Conservation (phyloP, 768 basidiomycete genomes). For the Psilocybe tampanensis region DNA sequence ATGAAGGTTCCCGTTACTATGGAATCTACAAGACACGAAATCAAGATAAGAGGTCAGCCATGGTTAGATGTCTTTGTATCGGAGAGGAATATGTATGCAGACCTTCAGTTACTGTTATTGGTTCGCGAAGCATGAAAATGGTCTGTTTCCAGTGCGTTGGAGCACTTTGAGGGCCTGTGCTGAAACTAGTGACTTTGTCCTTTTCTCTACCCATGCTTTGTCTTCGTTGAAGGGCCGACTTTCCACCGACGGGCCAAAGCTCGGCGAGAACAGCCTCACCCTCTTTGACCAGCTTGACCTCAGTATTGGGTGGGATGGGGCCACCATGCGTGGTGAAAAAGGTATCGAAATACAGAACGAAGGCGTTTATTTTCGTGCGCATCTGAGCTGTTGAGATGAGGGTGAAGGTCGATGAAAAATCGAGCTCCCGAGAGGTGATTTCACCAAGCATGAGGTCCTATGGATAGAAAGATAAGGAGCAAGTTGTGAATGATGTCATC, state of each 20-base stretch:
- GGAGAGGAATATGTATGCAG: slow-evolving; percentile 19
- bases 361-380: slow-evolving; percentile 69
- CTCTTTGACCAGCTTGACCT: slow-evolving; percentile 59
- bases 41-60: not conserved
- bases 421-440: slow-evolving; percentile 69
- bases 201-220: slow-evolving; percentile 54
- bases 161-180: slow-evolving; percentile 84
- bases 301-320: slow-evolving; percentile 50
- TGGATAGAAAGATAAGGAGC: not conserved
- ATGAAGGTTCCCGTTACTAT: slow-evolving; percentile 79
- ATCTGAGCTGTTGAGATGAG: slow-evolving; percentile 66
- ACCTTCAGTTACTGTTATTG: slow-evolving; percentile 79
- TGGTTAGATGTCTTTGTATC: too few relatives aligned
- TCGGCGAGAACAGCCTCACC: slow-evolving; percentile 70
- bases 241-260: slow-evolving; percentile 78
- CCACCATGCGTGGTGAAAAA: slow-evolving; percentile 75
- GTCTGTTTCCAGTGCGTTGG: slow-evolving; percentile 99
- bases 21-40: slow-evolving; percentile 56
- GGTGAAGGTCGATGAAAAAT: slow-evolving; percentile 78
- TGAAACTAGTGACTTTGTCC: slow-evolving; percentile 72
- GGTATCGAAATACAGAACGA: slow-evolving; percentile 93
- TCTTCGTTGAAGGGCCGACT: slow-evolving; percentile 58
- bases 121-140: slow-evolving; percentile 80
- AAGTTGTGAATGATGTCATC: not conserved
- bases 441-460: slow-evolving; percentile 78